phyloP scores from a whole-genome alignment of 2,329 filamentous ascomycete species.

The Fusarium gaditjirri region DNA sequence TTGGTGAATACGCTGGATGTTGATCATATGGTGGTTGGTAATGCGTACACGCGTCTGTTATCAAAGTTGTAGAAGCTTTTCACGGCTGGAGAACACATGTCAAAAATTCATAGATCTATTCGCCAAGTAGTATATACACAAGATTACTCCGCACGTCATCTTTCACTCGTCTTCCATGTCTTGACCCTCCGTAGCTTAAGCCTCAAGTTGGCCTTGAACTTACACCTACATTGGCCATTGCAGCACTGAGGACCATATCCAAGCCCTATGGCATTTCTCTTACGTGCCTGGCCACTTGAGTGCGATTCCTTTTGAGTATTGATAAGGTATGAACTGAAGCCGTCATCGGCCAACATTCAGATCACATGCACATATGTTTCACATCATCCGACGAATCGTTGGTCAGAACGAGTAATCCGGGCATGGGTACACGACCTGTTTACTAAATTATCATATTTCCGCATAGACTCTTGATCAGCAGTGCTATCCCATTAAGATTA shows the following conservation, averaged over 20 bases:
- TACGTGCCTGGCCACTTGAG: fast-evolving
- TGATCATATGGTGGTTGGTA: constrained; percentile 42
- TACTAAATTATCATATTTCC: fast-evolving
- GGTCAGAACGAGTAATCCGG: too few species aligned
- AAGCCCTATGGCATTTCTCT: fast-evolving
- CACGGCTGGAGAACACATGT: fast-evolving
- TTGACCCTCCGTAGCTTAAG: fast-evolving
- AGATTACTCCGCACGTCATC: neutral
- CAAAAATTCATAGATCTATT: neutral
- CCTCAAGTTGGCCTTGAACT: neutral
- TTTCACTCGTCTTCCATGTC: fast-evolving
- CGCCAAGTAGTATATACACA: fast-evolving
- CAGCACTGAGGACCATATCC: fast-evolving
- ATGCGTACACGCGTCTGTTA: neutral
- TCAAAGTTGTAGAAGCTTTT: constrained; percentile 28
- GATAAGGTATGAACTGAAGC: too few species aligned
- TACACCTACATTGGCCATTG: neutral
- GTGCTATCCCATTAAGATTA: fast-evolving
- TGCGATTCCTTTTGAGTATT: fast-evolving
- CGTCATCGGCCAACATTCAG: fast-evolving
- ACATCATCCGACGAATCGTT: too few species aligned
- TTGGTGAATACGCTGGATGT: constrained; percentile 47
- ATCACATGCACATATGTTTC: too few species aligned
- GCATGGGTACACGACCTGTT: fast-evolving
- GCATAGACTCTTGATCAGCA: neutral